Evolutionary conservation across 179 eudicot species (phyloP).

Genomic region (Beta macrorhiza): DNA sequence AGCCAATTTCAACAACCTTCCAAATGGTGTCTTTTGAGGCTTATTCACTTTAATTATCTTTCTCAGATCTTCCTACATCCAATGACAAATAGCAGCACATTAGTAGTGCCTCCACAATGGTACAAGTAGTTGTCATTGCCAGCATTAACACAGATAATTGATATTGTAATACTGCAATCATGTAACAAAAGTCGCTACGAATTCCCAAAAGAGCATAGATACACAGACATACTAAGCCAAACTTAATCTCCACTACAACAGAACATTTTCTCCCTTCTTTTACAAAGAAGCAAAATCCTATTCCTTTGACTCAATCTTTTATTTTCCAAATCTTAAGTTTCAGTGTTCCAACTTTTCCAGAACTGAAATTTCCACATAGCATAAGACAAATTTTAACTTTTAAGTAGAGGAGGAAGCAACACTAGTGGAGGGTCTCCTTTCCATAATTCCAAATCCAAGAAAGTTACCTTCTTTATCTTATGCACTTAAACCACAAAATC

Average conservation of each 20-base stretch:
- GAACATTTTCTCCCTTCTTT: not conserved
- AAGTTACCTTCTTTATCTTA: not conserved
- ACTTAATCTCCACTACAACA: not conserved
- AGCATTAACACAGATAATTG: not conserved
- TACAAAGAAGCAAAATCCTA: not conserved
- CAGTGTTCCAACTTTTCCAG: not conserved
- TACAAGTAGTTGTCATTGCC: not conserved
- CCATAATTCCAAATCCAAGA: not conserved
- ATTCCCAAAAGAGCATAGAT: conserved; percentile 1
- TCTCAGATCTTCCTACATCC: conserved; percentile 64
- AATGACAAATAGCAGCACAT: conserved; percentile 17
- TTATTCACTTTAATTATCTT: conserved; percentile 59
- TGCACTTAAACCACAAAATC: not conserved
- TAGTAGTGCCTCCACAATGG: not conserved
- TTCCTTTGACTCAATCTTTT: not conserved
- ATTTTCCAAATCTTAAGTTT: not conserved
- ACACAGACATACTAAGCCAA: not conserved
- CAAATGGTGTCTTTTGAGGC: conserved; percentile 81
- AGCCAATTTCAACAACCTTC: conserved; percentile 85
- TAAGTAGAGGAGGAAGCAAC: too few species aligned
- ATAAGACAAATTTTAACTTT: not conserved
- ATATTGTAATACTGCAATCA: not conserved
- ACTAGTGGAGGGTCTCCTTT: too few species aligned
- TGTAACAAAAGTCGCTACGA: not conserved
- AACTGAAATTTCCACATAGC: not conserved